Evolutionary conservation across 257 asterid genomes (phyloP), one percentile per base, ranked within the genome.

Genomic region (Solanum rostratum): DNA sequence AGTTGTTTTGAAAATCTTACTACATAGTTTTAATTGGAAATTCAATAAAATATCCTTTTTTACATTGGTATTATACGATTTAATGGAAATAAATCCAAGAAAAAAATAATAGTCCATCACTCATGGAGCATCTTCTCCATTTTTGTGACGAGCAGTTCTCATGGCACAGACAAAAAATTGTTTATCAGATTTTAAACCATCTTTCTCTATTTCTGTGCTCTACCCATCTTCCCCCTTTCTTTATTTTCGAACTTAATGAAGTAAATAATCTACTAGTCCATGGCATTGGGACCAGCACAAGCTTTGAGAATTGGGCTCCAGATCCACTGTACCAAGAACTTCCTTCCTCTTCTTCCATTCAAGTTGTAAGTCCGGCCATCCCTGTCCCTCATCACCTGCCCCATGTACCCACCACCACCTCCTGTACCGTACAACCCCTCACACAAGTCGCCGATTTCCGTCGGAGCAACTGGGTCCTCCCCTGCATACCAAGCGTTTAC

Each of bases 401-500:
- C 99, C 4, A 92, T 91, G 50, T 91, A 95, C 83, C 98, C 98
- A 22, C 99, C 99, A 1, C 99, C 99, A 8, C 98, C 99, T 0
- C 98, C 98, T 0, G 89, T 94, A 1, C 99, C 99, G 68, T 95
- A 95, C 88, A 95, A n/a, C 20, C 99, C 98, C 27, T 95, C 99
- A 52, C 99, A 96, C 84, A 96, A 87, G 78, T 94, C 99, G 1
- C 97, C 99, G 0, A 95, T 95, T 90, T 95, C 98, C 53, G 98
- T 94, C 46, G 98, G 98, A 43, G 97, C 94, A 85, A 93, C 93
- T 9, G 99, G 98, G 57, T 95, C 98, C 87, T 96, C 97, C 0
- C 99, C 99, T 3, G 99, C 98, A 81, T 96, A 96, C 98, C 98
- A 96, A n/a, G 99, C 99, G 84, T 96, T 96, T 50, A 96, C 91